phyloP scores from a whole-genome alignment of 139 green algal species.

The Picochlorum sp. region DNA sequence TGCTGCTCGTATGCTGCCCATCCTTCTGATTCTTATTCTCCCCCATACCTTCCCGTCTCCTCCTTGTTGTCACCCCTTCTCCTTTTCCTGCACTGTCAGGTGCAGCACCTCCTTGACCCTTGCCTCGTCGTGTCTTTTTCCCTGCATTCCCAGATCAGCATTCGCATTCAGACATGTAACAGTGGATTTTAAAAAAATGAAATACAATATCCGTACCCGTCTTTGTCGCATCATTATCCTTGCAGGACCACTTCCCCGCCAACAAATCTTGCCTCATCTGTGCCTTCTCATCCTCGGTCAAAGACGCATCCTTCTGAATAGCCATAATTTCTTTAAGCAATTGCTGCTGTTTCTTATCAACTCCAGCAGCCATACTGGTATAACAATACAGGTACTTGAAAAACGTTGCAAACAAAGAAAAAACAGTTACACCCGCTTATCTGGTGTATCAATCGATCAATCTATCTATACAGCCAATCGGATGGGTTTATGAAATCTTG shows the following conservation, averaged over 20 bases:
- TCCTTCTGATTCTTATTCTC: not conserved
- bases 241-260: conserved; percentile 41
- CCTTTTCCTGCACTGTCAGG: too few relatives aligned
- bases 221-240: not conserved
- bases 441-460: too few relatives aligned
- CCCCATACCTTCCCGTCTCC: not conserved
- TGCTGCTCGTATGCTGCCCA: not conserved
- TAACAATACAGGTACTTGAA: not conserved
- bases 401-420: too few relatives aligned
- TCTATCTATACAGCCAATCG: too few relatives aligned
- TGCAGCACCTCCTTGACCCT: too few relatives aligned
- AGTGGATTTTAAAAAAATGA: too few relatives aligned
- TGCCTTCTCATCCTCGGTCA: conserved; percentile 76
- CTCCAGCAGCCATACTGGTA: not conserved
- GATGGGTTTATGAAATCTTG: too few relatives aligned
- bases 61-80: not conserved
- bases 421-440: too few relatives aligned
- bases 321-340: conserved; percentile 52
- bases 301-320: conserved; percentile 58
- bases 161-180: too few relatives aligned
- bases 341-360: conserved; percentile 21
- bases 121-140: too few relatives aligned
- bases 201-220: too few relatives aligned
- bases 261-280: conserved; percentile 68
- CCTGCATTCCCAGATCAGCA: too few relatives aligned